Percentiles rank a stretch among this genome's conserved stretches.
Evolutionary conservation across 345 rosid genomes (phyloP).

Genomic region (Passiflora organensis): DNA sequence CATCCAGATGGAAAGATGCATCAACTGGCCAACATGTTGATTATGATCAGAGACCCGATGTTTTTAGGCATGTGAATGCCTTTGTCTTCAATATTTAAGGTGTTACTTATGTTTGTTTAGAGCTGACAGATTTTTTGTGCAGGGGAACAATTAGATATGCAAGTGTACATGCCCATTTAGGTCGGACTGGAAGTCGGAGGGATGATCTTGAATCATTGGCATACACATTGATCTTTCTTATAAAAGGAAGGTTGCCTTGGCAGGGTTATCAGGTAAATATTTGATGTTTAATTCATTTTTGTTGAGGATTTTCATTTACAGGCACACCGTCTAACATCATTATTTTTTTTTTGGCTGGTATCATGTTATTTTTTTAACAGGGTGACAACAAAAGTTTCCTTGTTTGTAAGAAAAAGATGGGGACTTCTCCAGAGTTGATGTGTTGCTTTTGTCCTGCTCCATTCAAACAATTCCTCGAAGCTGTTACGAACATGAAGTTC

Average conservation of each 20-base stretch:
- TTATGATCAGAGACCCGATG: slow-evolving; percentile 94
- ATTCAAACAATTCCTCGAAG: slow-evolving; percentile 19
- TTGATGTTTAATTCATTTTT: neutral
- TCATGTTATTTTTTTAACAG: slow-evolving; percentile 7
- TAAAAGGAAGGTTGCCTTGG: slow-evolving; percentile 23
- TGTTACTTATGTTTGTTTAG: too few relatives aligned
- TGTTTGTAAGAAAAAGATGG: slow-evolving; percentile 24
- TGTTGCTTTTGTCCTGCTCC: slow-evolving; percentile 26
- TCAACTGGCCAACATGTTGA: slow-evolving; percentile 82
- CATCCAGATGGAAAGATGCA: slow-evolving; percentile 85
- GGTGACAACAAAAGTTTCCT: slow-evolving; percentile 26
- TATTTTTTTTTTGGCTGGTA: neutral
- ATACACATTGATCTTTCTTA: slow-evolving; percentile 23
- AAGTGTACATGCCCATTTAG: slow-evolving; percentile 30
- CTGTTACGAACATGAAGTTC: slow-evolving; percentile 23
- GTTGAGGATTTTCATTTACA: neutral
- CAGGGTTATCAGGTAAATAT: slow-evolving; percentile 19
- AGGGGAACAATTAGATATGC: slow-evolving; percentile 28
- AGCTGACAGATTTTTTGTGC: neutral
- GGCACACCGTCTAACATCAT: neutral
- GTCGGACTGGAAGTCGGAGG: slow-evolving; percentile 28
- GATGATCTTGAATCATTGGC: slow-evolving; percentile 27
- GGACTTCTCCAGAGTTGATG: slow-evolving; percentile 19
- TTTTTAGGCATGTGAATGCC: slow-evolving; percentile 74
- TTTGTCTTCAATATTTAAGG: too few relatives aligned